Percentiles rank a stretch among this genome's conserved stretches.
phyloP scores from a whole-genome alignment of 345 rosid species.

The Salix exigua region DNA sequence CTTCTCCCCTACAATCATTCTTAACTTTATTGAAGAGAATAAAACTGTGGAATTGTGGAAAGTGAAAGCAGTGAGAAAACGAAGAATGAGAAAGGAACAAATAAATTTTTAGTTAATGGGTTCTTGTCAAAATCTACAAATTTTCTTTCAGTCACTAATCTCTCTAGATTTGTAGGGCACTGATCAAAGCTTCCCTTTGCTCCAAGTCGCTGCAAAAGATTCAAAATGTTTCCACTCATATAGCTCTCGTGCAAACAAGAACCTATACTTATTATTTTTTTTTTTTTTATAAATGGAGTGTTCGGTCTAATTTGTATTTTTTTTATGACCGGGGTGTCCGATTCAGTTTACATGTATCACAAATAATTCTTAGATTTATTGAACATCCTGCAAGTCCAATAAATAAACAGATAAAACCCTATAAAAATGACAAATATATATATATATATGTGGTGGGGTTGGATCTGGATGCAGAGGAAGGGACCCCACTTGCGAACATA shows the following conservation, averaged over 20 bases:
- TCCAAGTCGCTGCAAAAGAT: conserved; percentile 46
- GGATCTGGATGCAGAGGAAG: no score
- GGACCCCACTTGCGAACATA: conserved; percentile 9
- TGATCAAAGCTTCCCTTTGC: conserved; percentile 31
- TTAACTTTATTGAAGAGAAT: conserved; percentile 10
- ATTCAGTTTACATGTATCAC: no score
- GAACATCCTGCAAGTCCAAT: no score
- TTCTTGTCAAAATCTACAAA: conserved; percentile 37
- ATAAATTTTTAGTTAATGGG: conserved; percentile 23
- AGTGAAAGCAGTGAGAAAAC: conserved; percentile 2
- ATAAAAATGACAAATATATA: no score
- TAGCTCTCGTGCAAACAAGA: conserved; percentile 15
- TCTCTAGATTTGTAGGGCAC: conserved; percentile 35
- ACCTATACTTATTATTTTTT: conserved; percentile 19
- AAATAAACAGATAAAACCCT: no score
- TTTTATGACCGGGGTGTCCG: no score
- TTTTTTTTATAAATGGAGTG: no score
- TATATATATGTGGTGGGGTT: no score
- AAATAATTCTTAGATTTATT: no score
- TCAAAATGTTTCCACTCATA: conserved; percentile 44
- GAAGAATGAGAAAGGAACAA: conserved; percentile 21
- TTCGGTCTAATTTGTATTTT: no score
- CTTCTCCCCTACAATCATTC: conserved; percentile 4
- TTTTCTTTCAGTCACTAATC: conserved; percentile 25
- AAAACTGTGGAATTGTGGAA: neutral